Base-by-base conservation (phyloP, 257 asterid genomes). In the Penstemon newberryi region DNA sequence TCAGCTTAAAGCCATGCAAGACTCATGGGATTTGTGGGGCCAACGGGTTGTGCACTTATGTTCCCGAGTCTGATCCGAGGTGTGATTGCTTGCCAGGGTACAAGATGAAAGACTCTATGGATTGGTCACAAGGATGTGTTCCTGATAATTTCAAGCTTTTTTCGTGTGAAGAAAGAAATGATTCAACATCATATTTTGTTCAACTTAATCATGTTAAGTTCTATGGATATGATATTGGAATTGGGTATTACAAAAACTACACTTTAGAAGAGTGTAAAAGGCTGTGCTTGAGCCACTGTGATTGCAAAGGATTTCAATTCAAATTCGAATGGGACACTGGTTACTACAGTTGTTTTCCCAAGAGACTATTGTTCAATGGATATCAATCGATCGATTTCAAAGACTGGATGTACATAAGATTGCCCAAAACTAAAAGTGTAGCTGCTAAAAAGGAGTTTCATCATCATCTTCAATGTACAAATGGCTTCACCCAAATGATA, bases 221-320 rank as follows among this genome's bases (percentile, higher is more conserved):
- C 33, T 83, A 80, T 6, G 85, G 88, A 0, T 78, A 57, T 67
- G 85, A 83, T 38, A 41, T 77, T 45, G 75, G 68, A 6, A 25
- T 25, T 25, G 33, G 2, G 33, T 64, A 6, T 56, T 70, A 8
- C 45, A 45, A 4, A 0, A 78, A 78, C 65, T 53, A 33, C 40
- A 71, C 83, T 0, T 63, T 59, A 43, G 70, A 73, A 7, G 46
- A 25, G 12, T 78, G 88, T 8, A 55, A 45, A 44, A 67, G 44
- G 10, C 3, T 69, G 37, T 83, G 88, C 67, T 44, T 71, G 65
- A 19, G 71, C 1, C 8, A 36, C 5, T 70, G 78, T 8, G 63
- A 78, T 39, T 83, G 88, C 71, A 70, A 60, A 71, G 88, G 83
- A 12, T 78, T 83, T 37, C 73, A 75, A 7, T 83, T 59, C 73